Evolutionary conservation across 768 basidiomycete species (phyloP), one percentile per base, ranked within the genome.

Genomic region (Podaxis mareebaensis): DNA sequence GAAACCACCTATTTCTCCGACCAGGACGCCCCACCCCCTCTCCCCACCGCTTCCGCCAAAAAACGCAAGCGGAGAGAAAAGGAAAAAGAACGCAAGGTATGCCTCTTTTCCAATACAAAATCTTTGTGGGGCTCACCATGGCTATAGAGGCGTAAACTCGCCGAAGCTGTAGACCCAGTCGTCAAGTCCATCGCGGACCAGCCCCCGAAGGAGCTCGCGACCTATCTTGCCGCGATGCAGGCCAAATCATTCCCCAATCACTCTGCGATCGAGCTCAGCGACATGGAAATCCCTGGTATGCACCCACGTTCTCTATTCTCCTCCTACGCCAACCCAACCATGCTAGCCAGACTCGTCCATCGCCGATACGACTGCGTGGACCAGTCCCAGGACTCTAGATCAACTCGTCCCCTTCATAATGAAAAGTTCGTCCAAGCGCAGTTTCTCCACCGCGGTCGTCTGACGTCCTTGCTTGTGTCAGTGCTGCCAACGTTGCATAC

Each of bases 231-330:
- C 8, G 71, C 82, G 26, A 80, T 88, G 76, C 93, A 94, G 71
- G 80, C 81, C 53, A 91, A 87, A 68, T 82, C 85, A 3, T 90
- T 89, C 69, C 79, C 87, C 2, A 83, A 89, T 53, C 76, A 91
- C 68, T 91, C 90, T 7, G 77, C 77, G 12, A 79, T 99, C 63
- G 96, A 99, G 77, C 81, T 96, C 40, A 83, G 85, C 12, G 95
- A 96, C 68, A 78, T 89, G 51, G 79, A 78, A 56, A 89, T 97
- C 74, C 90, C 90, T 70, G 86, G 95, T 93, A 71, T 66, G 86
- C 74, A 44, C 8, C 15, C 33, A 65, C n/a, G 44, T 20, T 26
- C 51, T 20, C 57, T 22, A 38, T 48, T n/a, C 17, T 4, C 30
- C 53, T 51, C 30, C 20, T 57, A 30, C 53, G 42, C 62, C 52